Conservation (phyloP, 192 early-diverging fungal species). For the Coemansia sp. region DNA sequence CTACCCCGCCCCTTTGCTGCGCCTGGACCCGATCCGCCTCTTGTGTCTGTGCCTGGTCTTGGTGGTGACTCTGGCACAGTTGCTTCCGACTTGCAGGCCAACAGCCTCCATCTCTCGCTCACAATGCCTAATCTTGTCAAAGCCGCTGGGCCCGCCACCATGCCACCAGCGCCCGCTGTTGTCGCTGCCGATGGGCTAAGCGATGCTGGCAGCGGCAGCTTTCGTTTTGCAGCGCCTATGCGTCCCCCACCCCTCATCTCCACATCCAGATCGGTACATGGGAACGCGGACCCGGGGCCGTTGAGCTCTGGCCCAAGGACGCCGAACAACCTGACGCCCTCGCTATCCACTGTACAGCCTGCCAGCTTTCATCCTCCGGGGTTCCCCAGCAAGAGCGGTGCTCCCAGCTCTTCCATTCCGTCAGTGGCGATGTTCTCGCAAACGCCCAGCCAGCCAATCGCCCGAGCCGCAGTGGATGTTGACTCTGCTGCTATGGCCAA, state of each 20-base stretch:
- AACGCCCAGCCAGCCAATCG: too few relatives aligned
- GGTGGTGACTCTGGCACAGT: neutral
- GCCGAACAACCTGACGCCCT: constrained; percentile 8
- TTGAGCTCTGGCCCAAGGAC: neutral
- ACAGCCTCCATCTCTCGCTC: constrained; percentile 9
- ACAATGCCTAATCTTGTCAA: constrained; percentile 28
- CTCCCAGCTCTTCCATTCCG: neutral
- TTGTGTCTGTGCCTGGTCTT: neutral
- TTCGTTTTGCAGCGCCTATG: constrained; percentile 20
- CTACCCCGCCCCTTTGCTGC: constrained; percentile 19
- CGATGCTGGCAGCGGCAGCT: neutral
- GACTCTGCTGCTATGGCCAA: neutral
- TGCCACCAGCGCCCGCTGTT: neutral
- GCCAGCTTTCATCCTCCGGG: constrained; percentile 2
- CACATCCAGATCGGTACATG: constrained; percentile 28
- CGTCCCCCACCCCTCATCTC: constrained; percentile 44
- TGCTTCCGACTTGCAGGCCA: neutral
- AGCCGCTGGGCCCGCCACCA: neutral
- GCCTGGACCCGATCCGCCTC: neutral
- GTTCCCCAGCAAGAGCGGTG: neutral
- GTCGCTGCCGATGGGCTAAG: neutral
- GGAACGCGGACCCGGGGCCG: neutral
- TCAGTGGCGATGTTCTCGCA: neutral
- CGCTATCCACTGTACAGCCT: constrained; percentile 2
- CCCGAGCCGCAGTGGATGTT: neutral